phyloP scores from a whole-genome alignment of 345 rosid genomes.

The Kandelia obovata region DNA sequence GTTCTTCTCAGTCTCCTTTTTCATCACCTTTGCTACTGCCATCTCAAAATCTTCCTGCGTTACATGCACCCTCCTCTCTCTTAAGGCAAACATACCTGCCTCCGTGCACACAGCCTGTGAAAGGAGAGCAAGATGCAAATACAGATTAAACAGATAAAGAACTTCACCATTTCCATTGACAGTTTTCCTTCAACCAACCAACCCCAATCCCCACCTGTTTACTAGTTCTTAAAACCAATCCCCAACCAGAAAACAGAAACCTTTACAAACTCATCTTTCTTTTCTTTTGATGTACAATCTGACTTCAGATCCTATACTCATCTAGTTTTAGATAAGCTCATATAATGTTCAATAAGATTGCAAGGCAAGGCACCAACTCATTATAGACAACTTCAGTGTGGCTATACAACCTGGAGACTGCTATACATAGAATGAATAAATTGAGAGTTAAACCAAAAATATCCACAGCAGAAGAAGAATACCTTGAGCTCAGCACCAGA shows the following conservation, averaged over 20 bases:
- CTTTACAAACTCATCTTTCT: no score
- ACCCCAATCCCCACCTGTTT: no score
- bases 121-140: slow-evolving; percentile 5
- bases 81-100: slow-evolving; percentile 97
- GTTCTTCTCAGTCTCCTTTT: slow-evolving; percentile 98
- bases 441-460: neutral
- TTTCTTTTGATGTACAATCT: no score
- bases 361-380: no score
- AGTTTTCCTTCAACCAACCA: neutral
- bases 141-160: neutral
- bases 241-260: no score
- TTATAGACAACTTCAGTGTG: no score
- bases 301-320: no score
- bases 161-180: neutral
- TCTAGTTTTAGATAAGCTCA: no score
- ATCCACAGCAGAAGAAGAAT: neutral
- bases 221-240: no score
- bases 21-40: slow-evolving; percentile 99
- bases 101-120: slow-evolving; percentile 98
- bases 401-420: no score
- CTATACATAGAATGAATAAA: neutral
- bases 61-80: slow-evolving; percentile 97
- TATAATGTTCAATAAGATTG: no score
- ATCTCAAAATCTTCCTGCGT: slow-evolving; percentile 99
- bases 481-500: slow-evolving; percentile 99